Percentiles rank a stretch among this genome's conserved stretches.
Evolutionary conservation across 2,329 filamentous ascomycete genomes (phyloP).

Genomic region (Didymella segeticola): DNA sequence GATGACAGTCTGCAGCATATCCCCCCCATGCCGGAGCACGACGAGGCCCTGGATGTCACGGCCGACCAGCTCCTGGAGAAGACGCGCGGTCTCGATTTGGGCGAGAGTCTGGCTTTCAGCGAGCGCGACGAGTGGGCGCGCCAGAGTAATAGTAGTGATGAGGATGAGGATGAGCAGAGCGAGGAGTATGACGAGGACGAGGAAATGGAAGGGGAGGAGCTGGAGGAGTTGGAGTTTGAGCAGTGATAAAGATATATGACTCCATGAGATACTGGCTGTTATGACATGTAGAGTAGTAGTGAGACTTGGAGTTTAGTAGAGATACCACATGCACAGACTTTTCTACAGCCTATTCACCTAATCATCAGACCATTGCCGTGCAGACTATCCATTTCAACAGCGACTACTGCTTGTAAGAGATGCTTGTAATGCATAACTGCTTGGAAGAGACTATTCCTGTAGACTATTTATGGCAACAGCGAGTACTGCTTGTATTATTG

Average conservation of each 20-base stretch:
- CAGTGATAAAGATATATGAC: not conserved
- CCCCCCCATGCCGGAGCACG: slow-evolving; percentile 22
- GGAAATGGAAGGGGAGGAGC: slow-evolving; percentile 44
- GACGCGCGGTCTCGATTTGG: slow-evolving; percentile 36
- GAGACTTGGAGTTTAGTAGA: not conserved
- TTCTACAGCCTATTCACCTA: too few relatives aligned
- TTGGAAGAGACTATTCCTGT: too few relatives aligned
- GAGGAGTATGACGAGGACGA: slow-evolving; percentile 50
- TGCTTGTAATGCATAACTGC: too few relatives aligned
- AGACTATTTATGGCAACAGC: too few relatives aligned
- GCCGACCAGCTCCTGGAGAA: slow-evolving; percentile 8
- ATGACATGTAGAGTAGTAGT: not conserved
- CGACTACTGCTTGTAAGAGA: too few relatives aligned
- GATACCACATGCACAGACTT: too few relatives aligned
- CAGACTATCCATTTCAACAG: too few relatives aligned
- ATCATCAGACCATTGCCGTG: too few relatives aligned
- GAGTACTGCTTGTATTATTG: too few relatives aligned
- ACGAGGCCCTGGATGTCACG: not conserved
- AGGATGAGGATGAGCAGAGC: slow-evolving; percentile 38
- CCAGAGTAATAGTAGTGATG: slow-evolving; percentile 29
- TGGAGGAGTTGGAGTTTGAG: slow-evolving; percentile 17
- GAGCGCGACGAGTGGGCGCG: slow-evolving; percentile 49
- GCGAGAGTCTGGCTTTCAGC: slow-evolving; percentile 33
- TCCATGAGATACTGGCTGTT: too few relatives aligned
- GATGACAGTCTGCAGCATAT: slow-evolving; percentile 22